phyloP scores from a whole-genome alignment of 805 yeast genomes.

The Diddensiella transvaalensis region DNA sequence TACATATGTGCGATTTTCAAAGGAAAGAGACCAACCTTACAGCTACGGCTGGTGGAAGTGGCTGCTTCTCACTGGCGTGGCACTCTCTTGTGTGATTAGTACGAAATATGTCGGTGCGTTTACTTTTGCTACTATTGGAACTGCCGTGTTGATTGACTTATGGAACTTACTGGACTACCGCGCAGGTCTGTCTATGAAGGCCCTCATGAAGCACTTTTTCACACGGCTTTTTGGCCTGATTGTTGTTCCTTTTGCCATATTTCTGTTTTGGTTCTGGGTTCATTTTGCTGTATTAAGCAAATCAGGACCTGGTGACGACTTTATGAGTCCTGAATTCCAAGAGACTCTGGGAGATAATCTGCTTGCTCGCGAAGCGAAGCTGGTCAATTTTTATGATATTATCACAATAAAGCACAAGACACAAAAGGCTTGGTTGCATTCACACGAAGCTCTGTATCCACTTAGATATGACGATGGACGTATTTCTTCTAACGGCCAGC shows the following conservation, averaged over 20 bases:
- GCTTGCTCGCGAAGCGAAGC: slow-evolving; percentile 64
- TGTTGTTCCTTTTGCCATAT: slow-evolving; percentile 75
- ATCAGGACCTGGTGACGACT: slow-evolving; percentile 94
- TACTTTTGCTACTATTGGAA: slow-evolving; percentile 83
- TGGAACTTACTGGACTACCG: slow-evolving; percentile 81
- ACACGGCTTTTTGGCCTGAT: slow-evolving; percentile 72
- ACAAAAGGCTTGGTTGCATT: slow-evolving; percentile 76
- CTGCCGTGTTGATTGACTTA: slow-evolving; percentile 78
- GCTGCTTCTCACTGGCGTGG: slow-evolving; percentile 78
- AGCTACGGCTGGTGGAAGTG: slow-evolving; percentile 78
- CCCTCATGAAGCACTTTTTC: slow-evolving; percentile 63
- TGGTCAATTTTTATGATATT: slow-evolving; percentile 69
- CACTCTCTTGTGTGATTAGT: slow-evolving; percentile 86
- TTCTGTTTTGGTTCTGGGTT: slow-evolving; percentile 84
- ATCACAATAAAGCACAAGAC: slow-evolving; percentile 78
- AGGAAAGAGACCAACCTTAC: slow-evolving; percentile 65
- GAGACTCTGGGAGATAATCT: slow-evolving; percentile 85
- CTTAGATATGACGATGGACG: slow-evolving; percentile 95
- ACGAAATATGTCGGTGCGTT: slow-evolving; percentile 96
- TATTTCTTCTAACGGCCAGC: slow-evolving; percentile 90
- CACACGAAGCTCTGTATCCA: slow-evolving; percentile 75
- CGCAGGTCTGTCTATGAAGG: slow-evolving; percentile 52
- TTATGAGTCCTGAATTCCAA: slow-evolving; percentile 95
- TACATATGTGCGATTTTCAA: slow-evolving; percentile 74
- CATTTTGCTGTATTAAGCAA: slow-evolving; percentile 78